Evolutionary conservation across 805 yeast genomes (phyloP).

Genomic region (Saccharomycopsis sp.): DNA sequence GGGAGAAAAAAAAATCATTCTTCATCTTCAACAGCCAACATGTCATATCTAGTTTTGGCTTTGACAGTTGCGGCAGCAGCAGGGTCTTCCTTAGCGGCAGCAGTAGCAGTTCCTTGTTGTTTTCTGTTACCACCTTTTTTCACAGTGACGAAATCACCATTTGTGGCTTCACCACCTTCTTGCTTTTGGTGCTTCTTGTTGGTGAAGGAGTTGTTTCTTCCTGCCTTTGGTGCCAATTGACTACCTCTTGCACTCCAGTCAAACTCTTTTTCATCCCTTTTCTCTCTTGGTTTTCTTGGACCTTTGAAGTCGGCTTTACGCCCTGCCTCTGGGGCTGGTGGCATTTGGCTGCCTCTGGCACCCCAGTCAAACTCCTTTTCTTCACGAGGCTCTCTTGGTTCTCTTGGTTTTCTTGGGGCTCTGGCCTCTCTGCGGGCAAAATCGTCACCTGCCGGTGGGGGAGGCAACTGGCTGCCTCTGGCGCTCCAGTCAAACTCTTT

Average conservation of each 20-base stretch:
- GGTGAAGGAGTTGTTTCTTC: too few species aligned
- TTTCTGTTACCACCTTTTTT: too few species aligned
- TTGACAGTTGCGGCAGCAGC: too few species aligned
- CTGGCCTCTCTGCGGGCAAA: constrained; percentile 17
- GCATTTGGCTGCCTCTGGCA: background rate
- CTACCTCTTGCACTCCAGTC: constrained; percentile 12
- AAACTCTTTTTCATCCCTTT: constrained; percentile 2
- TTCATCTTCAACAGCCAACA: too few species aligned
- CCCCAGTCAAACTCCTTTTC: constrained; percentile 9
- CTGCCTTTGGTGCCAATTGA: background rate
- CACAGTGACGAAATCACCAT: too few species aligned
- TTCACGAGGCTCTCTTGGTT: constrained; percentile 20
- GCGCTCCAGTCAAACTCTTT: constrained; percentile 41
- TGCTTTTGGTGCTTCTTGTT: too few species aligned
- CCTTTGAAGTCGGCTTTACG: background rate
- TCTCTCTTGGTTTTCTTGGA: background rate
- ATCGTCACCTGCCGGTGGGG: constrained; percentile 24
- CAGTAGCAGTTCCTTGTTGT: too few species aligned
- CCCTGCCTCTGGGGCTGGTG: background rate
- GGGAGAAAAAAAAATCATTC: too few species aligned
- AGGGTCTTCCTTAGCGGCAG: too few species aligned
- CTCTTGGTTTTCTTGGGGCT: constrained; percentile 19
- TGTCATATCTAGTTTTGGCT: too few species aligned
- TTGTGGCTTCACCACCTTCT: too few species aligned
- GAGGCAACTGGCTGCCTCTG: constrained; percentile 26